Base-by-base conservation (phyloP, 148 eudicot genomes). In the Rhododendron molle region DNA sequence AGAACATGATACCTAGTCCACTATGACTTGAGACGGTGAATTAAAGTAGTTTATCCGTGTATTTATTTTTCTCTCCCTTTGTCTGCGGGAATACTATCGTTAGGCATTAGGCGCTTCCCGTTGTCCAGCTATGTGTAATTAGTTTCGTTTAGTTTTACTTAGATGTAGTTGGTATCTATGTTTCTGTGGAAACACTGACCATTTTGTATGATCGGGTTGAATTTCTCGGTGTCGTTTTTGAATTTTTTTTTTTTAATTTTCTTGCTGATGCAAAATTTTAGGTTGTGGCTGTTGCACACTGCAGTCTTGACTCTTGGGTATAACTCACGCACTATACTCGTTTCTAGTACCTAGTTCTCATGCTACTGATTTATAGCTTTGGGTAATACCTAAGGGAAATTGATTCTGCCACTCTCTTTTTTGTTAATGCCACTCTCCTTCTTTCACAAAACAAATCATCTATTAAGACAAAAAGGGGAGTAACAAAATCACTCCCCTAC, bases 1-100 rank as follows among this genome's bases (percentile, higher is more conserved):
- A 67, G 76, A 85, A 40, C 76, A 38, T 60, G 47, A 5, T 32
- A 30, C 80, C 43, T 80, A 90, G 84, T 44, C 81, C 71, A 30
- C 10, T 26, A 40, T 30, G 81, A 58, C 40, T 21, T 4, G 32
- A 49, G 85, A 34, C 23, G 14, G 2, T 14, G 77, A 76, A 15
- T 54, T 79, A 36, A 56, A n/a, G 47, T 30, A 83, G 76, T 46
- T 67, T 47, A 30, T 67, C 8, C 16, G 18, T 78, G 50, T 78
- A 78, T 46, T 43, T 78, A 78, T 78, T 44, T 30, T 30, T 32
- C 16, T 13, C 30, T 13, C 38, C 32, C 30, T 69, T 71, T 13
- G 38, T 71, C 38, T 30, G 38, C 18, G 7, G 76, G 76, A 30
- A 28, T 71, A 13, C 76, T 71, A 30, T 71, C 7, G 7, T 30